A percentile compares a stretch with the other conserved stretches of the same genome.
These are phyloP conservation scores for Triangularia verruculosa DNA, from an alignment of 2,329 filamentous ascomycete species.

Conservation along the genomic window DNA sequence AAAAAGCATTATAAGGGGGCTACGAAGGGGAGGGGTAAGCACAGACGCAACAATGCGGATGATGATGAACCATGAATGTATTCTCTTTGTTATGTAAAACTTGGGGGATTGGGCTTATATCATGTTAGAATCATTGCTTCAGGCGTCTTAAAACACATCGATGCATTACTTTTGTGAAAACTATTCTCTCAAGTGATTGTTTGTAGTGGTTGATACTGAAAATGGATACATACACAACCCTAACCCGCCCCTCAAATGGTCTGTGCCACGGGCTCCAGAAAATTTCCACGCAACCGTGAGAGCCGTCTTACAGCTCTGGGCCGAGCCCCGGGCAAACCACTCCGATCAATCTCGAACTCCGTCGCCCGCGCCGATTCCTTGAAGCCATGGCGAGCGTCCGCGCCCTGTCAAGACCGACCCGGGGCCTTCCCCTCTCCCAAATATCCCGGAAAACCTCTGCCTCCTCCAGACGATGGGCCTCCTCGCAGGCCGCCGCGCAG, in stretches of 20 bases:
- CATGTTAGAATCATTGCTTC: slow-evolving; percentile 1
- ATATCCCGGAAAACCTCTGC: slow-evolving; percentile 22
- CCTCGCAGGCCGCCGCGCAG: slow-evolving; percentile 37
- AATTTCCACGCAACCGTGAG: slow-evolving; percentile 20
- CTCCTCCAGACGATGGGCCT: slow-evolving; percentile 42
- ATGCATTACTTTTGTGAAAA: not conserved
- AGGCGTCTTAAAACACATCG: not conserved
- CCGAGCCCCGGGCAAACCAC: slow-evolving; percentile 15
- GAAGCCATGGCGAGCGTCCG: slow-evolving; percentile 29
- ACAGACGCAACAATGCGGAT: slow-evolving; percentile 44
- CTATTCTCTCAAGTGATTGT: not conserved
- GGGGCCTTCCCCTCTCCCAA: slow-evolving; percentile 26
- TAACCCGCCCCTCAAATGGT: slow-evolving; percentile 15
- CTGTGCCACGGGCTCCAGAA: slow-evolving; percentile 16
- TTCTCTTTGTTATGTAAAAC: not conserved
- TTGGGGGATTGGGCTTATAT: not conserved
- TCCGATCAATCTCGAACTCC: slow-evolving; percentile 4
- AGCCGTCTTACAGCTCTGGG: slow-evolving; percentile 16
- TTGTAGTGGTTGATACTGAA: not conserved
- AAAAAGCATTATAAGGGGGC: slow-evolving; percentile 97
- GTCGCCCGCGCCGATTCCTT: slow-evolving; percentile 7
- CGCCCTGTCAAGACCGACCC: slow-evolving; percentile 25
- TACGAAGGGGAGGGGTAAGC: slow-evolving; percentile 55
- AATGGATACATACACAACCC: slow-evolving; percentile 13
- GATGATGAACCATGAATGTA: slow-evolving; percentile 29